Evolutionary conservation across 2,329 filamentous ascomycete species (phyloP), one percentile per base, ranked within the genome.

Genomic region (Cordyceps cateniannulata): DNA sequence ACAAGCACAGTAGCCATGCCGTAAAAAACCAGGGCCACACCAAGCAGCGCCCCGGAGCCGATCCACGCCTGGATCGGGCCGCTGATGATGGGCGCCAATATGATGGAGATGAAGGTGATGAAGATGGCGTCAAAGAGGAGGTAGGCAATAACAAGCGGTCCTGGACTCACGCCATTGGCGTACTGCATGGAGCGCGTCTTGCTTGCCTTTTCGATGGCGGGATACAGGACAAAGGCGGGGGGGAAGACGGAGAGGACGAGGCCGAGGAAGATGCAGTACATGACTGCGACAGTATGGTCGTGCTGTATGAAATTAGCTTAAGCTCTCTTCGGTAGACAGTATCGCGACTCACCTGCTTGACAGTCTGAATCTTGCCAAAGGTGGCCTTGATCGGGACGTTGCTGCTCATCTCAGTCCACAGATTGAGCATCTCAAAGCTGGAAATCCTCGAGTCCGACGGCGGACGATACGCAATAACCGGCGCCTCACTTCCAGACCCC

Each of bases 181-280:
- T 95, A 96, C 71, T 96, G 86, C 29, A 96, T 76, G 5, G 88
- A 87, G 54, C 91, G 83, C 47, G 96, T 89, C 62, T 90, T 87
- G 57, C 85, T 79, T 2, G 89, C 75, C 32, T 90, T 82, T 72
- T 96, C 91, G 12, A 90, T 76, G 3, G 90, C 95, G 0, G 90
- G 89, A 69, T 96, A 96, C 6, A 96, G 76, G 0, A 88, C 84
- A 67, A 96, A 81, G 29, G 87, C 88, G 7, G 85, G 83, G 16
- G 79, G 79, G 1, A 88, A 85, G 18, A 83, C 74, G 73, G 85
- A 91, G 0, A 88, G 87, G 0, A 85, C 80, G 62, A 89, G 87
- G 66, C 93, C 93, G 22, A 83, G 76, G 60, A 88, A 82, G 68
- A 86, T 93, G 61, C 84, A 80, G 2, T 86, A 88, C 3, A 80